Percentiles rank a stretch among this genome's conserved stretches.
phyloP scores from a whole-genome alignment of 176 grass and related monocot species.

The Coix lacrymajobi region DNA sequence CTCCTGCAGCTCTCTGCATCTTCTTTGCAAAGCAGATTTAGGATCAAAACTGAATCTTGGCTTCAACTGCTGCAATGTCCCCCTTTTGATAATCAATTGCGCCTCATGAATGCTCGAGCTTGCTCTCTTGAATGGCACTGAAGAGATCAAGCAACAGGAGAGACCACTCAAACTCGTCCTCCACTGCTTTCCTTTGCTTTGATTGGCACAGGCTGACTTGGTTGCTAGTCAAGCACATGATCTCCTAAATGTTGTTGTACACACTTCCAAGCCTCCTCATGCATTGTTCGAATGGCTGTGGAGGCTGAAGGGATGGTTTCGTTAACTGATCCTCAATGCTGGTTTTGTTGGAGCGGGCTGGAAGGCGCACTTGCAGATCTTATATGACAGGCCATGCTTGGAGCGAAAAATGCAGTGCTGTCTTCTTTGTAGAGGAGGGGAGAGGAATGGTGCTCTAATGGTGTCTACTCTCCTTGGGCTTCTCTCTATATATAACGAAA shows the following conservation, averaged over 20 bases:
- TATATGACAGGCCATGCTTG: conserved; percentile 13
- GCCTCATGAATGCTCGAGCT: background rate
- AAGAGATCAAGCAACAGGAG: background rate
- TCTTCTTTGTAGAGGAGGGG: conserved; percentile 6
- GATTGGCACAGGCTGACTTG: background rate
- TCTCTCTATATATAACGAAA: conserved; percentile 31
- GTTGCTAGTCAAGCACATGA: background rate
- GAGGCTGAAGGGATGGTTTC: background rate
- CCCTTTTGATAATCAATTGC: background rate
- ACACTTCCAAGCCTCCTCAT: conserved; percentile 11
- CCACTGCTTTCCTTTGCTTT: background rate
- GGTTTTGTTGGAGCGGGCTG: background rate
- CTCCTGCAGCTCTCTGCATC: background rate
- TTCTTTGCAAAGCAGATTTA: background rate
- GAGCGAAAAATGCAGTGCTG: background rate
- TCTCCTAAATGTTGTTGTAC: background rate
- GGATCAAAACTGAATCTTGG: background rate
- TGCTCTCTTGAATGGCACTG: background rate
- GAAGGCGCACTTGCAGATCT: conserved; percentile 28
- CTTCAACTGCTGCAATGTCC: background rate
- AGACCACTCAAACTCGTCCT: background rate
- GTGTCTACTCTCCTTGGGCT: conserved; percentile 1
- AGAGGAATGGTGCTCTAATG: background rate
- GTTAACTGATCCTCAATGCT: background rate
- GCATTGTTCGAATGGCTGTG: background rate